Evolutionary conservation across 768 basidiomycete species (phyloP).

Genomic region (Agrocybe praecox): DNA sequence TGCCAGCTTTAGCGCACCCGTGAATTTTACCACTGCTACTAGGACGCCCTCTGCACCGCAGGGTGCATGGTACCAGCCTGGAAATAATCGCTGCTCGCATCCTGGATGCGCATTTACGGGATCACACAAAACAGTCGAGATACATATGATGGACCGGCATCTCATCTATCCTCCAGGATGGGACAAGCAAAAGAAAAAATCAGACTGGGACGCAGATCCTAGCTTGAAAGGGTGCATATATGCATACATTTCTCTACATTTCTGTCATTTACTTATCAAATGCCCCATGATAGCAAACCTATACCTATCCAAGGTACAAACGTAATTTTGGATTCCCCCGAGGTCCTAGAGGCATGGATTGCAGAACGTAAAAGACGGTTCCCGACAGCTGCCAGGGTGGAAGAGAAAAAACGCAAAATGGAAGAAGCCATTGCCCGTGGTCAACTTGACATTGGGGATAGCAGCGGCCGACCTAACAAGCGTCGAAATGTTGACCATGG

Average conservation of each 20-base stretch:
- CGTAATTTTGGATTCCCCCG: conserved; percentile 76
- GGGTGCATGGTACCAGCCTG: conserved; percentile 61
- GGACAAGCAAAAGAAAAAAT: conserved; percentile 53
- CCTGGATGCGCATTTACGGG: conserved; percentile 70
- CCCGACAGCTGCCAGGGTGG: conserved; percentile 69
- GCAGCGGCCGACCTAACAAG: conserved; percentile 44
- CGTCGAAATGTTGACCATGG: conserved; percentile 16
- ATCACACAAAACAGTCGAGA: conserved; percentile 70
- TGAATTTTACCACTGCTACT: not conserved
- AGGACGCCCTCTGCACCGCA: conserved; percentile 2
- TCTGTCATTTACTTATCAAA: not conserved
- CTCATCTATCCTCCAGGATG: conserved; percentile 79
- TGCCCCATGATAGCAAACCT: conserved; percentile 51
- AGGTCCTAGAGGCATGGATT: conserved; percentile 84
- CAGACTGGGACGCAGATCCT: conserved; percentile 83
- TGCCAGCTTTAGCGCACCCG: too few species aligned
- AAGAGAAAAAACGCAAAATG: conserved; percentile 80
- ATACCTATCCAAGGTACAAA: conserved; percentile 81
- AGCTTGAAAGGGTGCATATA: conserved; percentile 70
- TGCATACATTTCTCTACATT: not conserved
- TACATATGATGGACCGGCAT: conserved; percentile 91
- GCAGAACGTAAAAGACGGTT: conserved; percentile 86
- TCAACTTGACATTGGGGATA: conserved; percentile 58
- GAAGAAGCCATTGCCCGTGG: conserved; percentile 83
- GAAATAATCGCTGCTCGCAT: conserved; percentile 61